phyloP scores from a whole-genome alignment of 2,329 filamentous ascomycete genomes.

The Nothomitra cinnamomea region DNA sequence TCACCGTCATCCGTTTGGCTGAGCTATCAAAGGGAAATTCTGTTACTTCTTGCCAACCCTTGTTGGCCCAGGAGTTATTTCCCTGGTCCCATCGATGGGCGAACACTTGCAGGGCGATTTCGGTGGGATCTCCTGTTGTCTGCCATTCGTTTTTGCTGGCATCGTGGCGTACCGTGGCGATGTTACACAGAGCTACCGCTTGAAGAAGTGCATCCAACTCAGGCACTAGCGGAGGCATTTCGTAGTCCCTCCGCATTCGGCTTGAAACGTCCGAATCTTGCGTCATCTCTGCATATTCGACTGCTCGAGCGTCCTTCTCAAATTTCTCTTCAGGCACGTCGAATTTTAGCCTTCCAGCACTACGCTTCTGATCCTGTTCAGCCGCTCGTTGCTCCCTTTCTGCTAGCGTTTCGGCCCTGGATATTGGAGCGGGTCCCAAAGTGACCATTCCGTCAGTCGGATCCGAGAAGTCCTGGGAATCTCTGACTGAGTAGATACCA shows the following conservation, averaged over 20 bases:
- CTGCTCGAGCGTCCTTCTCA: conserved; percentile 11
- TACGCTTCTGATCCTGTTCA: conserved; percentile 17
- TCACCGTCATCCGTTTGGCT: conserved; percentile 62
- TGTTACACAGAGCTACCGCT: conserved; percentile 46
- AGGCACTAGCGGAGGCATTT: conserved; percentile 5
- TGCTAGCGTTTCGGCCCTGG: not conserved
- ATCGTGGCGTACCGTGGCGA: conserved; percentile 42
- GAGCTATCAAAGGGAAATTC: conserved; percentile 61
- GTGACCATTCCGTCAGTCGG: conserved; percentile 29
- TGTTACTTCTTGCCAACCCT: conserved; percentile 35
- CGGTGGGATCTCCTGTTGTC: conserved; percentile 49
- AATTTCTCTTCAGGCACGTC: conserved; percentile 36
- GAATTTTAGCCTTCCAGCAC: conserved; percentile 33
- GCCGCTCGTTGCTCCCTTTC: conserved; percentile 13
- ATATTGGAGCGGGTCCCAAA: conserved; percentile 9
- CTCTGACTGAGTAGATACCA: conserved; percentile 40
- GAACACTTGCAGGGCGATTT: conserved; percentile 62
- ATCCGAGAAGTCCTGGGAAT: conserved; percentile 38
- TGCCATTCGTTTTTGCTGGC: conserved; percentile 39
- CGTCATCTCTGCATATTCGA: conserved; percentile 15
- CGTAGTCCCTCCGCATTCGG: too few relatives aligned
- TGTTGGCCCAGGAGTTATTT: conserved; percentile 32
- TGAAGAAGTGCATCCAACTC: conserved; percentile 39
- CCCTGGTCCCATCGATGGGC: conserved; percentile 51
- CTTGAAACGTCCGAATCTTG: conserved; percentile 8